Base-by-base conservation (phyloP, 2,329 filamentous ascomycete species). In the Diatrype stigma region DNA sequence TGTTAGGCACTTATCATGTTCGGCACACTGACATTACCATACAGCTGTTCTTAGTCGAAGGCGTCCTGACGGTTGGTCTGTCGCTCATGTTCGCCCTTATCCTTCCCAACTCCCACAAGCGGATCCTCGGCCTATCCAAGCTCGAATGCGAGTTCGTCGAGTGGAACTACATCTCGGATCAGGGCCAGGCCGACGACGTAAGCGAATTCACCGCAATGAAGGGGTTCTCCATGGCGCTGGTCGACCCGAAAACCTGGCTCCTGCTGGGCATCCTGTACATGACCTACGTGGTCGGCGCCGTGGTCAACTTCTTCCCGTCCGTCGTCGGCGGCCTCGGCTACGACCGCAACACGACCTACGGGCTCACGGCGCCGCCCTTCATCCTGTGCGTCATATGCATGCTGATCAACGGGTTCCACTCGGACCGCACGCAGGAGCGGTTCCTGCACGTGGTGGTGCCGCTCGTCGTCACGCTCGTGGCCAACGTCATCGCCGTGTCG, bases 271-370 rank as follows among this genome's bases (percentile, higher is more conserved):
- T 63, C 28, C 60, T 67, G 11, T 67, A 66, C 48, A 50, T 51
- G 4, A 67, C 60, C 23, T 67, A 62, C 53, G 64, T 64, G 46
- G 57, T 60, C 45, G 60, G 60, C 46, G 58, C 62, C 8, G 57
- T 65, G 55, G 57, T 63, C 57, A 62, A 68, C 54, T 61, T 59
- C 52, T 60, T 63, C 51, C 61, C 60, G 23, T 55, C 60, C 3
- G 61, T 80, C 68, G 60, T 70, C 70, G 48, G 73, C 70, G 60
- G 75, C 67, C 62, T 74, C 66, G 50, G 76, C 71, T 54, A 75
- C 73, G 53, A 70, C 70, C 66, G 53, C 19, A 63, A 50, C 32
- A 60, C 53, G 16, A 58, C 52, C 1, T 54, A 53, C 12, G 47
- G 54, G 3, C 56, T 64, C 8, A 63, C 56, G 6, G 58, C 57